phyloP scores from a whole-genome alignment of 2,329 filamentous ascomycete species.

The Alternaria sp. region DNA sequence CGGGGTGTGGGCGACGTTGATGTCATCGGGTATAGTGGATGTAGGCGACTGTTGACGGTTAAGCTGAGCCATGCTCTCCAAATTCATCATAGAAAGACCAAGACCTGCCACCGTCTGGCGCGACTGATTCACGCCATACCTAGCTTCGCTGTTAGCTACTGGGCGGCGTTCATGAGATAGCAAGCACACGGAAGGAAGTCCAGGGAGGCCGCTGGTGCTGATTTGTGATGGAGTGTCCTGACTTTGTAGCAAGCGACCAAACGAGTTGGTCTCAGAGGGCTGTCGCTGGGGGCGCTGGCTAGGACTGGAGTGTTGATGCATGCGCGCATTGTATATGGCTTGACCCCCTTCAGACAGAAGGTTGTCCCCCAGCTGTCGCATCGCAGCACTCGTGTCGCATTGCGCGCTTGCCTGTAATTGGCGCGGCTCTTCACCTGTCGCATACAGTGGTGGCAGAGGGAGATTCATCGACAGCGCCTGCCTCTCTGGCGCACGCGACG shows the following conservation, averaged over 20 bases:
- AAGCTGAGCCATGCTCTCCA: slow-evolving; percentile 28
- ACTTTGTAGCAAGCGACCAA: slow-evolving; percentile 27
- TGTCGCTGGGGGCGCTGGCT: slow-evolving; percentile 24
- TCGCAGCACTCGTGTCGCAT: slow-evolving; percentile 20
- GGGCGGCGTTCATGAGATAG: slow-evolving; percentile 44
- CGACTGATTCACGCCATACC: slow-evolving; percentile 28
- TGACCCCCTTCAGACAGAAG: neutral
- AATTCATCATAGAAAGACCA: slow-evolving; percentile 42
- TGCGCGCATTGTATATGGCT: slow-evolving; percentile 9
- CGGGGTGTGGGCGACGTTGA: slow-evolving; percentile 19
- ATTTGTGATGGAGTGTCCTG: slow-evolving; percentile 36
- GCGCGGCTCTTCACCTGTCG: slow-evolving; percentile 22
- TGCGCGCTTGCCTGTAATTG: slow-evolving; percentile 18
- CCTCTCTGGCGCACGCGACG: slow-evolving; percentile 26
- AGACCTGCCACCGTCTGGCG: slow-evolving; percentile 36
- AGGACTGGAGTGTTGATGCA: slow-evolving; percentile 12
- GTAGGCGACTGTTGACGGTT: slow-evolving; percentile 39
- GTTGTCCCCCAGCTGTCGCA: slow-evolving; percentile 6
- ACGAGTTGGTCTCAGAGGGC: slow-evolving; percentile 26
- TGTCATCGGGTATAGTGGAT: slow-evolving; percentile 39
- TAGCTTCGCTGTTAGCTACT: slow-evolving; percentile 29
- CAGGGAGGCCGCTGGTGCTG: slow-evolving; percentile 44
- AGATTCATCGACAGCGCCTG: slow-evolving; percentile 15
- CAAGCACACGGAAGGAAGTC: slow-evolving; percentile 47
- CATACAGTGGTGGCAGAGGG: slow-evolving; percentile 7